Evolutionary conservation across 306 rosid species (phyloP).

Genomic region (Lupinus albus): DNA sequence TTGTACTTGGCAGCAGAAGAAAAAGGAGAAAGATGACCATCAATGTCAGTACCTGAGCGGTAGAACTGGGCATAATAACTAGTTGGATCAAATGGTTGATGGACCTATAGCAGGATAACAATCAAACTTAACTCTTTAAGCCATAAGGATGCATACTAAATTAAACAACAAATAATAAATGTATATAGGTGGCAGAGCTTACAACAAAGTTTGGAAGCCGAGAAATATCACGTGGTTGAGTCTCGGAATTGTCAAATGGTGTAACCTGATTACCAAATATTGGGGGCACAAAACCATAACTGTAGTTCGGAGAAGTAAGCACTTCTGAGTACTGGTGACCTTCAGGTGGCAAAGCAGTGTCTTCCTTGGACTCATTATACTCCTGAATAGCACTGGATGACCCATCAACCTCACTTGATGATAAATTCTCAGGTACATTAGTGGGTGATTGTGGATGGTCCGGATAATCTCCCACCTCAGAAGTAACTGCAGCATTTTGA

Average conservation of each 20-base stretch:
- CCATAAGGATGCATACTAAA: conserved; percentile 38
- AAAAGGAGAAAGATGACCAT: conserved; percentile 87
- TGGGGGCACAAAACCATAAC: conserved; percentile 77
- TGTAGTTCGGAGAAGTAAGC: conserved; percentile 66
- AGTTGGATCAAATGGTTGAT: conserved; percentile 75
- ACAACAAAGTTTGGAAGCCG: conserved; percentile 81
- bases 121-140: conserved; percentile 14
- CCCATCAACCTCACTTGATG: conserved; percentile 62
- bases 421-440: conserved; percentile 54
- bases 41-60: conserved; percentile 78
- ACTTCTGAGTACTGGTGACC: conserved; percentile 69
- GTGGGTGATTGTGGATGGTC: conserved; percentile 69
- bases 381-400: conserved; percentile 66
- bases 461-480: conserved; percentile 67
- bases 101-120: conserved; percentile 61
- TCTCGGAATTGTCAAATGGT: conserved; percentile 74
- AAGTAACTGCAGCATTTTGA: conserved; percentile 55
- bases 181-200: conserved; percentile 46
- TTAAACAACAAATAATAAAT: conserved; percentile 33
- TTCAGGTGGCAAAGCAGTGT: conserved; percentile 64
- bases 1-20: conserved; percentile 77
- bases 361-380: conserved; percentile 72
- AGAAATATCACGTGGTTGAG: conserved; percentile 76
- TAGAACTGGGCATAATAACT: conserved; percentile 88
- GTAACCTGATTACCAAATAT: conserved; percentile 76